Base-by-base conservation (phyloP, 2,329 filamentous ascomycete species). In the Aspergillus pseudonomiae region DNA sequence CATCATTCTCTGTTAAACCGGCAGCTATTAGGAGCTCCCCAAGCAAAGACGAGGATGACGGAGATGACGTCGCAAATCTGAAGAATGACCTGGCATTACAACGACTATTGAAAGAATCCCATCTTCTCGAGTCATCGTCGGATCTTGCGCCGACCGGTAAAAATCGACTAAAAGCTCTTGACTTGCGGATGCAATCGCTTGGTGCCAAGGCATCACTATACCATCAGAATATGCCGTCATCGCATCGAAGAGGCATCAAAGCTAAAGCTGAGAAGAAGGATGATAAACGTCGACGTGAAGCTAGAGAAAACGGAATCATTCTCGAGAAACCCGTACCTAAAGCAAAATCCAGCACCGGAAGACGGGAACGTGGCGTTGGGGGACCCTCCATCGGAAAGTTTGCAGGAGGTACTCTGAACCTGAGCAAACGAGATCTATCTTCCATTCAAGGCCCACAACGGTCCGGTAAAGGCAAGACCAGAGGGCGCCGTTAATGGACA, bases 21-120 rank as follows among this genome's bases (percentile, higher is more conserved):
- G 66, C 59, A 11, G 45, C 63, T 63, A 58, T 68, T 4, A 68
- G 68, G 59, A 65, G 64, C 34, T 69, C 66, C 21, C 58, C 69
- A 28, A 70, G 66, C 36, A 63, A 74, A 59, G 60, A 65, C 28
- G 72, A 75, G 41, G 78, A 75, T 67, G 75, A 82, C 34, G 79
- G 84, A 63, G 79, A 84, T 21, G 88, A 90, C 74, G 77, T 82
- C 28, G 77, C 81, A 12, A 91, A 96, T 65, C 85, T 98, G 21
- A 93, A 94, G 76, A 94, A 97, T 77, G 95, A 98, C 77, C 88
- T 97, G 60, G 94, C 92, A 45, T 88, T 99, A 16, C 94, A 97
- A 77, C 90, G 93, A 54, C 88, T 99, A 46, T 88, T 99, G 63
- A 86, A 90, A 70, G 95, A 99, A 83, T 97, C 94, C 0, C 93